These are phyloP conservation scores for Aspergillus asperescens DNA, from an alignment of 495 filamentous ascomycete genomes.

Conservation along the genomic window DNA sequence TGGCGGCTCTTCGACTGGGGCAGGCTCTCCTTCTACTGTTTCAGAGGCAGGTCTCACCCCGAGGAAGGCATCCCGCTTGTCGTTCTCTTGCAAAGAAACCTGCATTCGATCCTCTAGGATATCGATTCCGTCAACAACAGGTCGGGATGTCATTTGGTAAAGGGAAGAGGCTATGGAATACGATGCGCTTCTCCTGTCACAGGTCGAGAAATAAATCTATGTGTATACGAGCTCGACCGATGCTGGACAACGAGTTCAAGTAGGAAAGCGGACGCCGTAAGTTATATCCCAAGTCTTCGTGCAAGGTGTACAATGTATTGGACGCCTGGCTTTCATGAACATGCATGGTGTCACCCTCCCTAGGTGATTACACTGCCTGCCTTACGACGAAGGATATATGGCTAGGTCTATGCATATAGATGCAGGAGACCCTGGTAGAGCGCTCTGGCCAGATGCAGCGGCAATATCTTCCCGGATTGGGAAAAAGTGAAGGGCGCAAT, in stretches of 20 bases:
- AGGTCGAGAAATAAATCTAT: neutral
- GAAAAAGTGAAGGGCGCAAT: neutral
- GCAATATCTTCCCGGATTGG: neutral
- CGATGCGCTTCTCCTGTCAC: neutral
- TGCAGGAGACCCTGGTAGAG: neutral
- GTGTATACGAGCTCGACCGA: neutral
- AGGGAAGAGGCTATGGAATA: neutral
- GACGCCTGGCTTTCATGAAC: neutral
- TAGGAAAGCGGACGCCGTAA: neutral
- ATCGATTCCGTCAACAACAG: neutral
- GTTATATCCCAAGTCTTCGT: neutral
- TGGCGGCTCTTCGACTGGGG: neutral
- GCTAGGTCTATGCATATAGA: neutral
- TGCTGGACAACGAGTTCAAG: neutral
- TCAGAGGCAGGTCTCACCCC: neutral
- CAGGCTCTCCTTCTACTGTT: neutral
- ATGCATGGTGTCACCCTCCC: constrained; percentile 7
- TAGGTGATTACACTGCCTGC: neutral
- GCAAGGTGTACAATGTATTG: neutral
- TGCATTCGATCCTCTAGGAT: constrained; percentile 3
- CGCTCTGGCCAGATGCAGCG: neutral
- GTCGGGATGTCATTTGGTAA: neutral
- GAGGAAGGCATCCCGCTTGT: neutral
- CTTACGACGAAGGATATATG: neutral
- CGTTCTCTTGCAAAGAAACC: neutral